A percentile compares a stretch with the other conserved stretches of the same genome.
These are phyloP conservation scores for Ogataea nitratoaversa DNA, from an alignment of 805 yeast genomes.

Conservation along the genomic window DNA sequence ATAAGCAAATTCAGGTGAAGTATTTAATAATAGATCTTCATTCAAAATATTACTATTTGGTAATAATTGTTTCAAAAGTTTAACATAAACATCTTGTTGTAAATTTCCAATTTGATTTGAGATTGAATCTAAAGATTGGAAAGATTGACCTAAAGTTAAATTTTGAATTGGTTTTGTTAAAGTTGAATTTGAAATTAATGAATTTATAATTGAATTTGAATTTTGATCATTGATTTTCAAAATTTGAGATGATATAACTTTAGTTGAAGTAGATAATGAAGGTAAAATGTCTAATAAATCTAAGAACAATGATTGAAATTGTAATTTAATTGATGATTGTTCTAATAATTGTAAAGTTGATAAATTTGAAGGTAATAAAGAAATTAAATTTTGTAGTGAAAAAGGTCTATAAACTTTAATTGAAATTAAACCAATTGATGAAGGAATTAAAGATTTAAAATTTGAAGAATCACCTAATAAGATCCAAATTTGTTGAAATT, in stretches of 20 bases:
- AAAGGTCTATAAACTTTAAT: constrained; percentile 75
- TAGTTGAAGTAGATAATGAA: constrained; percentile 39
- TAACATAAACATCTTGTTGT: constrained; percentile 58
- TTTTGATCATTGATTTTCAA: constrained; percentile 38
- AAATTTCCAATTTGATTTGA: constrained; percentile 5
- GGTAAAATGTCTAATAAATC: constrained; percentile 65
- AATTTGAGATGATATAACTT: constrained; percentile 55
- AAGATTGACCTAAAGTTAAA: constrained; percentile 51
- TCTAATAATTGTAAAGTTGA: constrained; percentile 58
- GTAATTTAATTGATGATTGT: constrained; percentile 46
- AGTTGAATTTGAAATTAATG: constrained; percentile 49
- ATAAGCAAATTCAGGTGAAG: constrained; percentile 81
- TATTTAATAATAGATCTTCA: constrained; percentile 55
- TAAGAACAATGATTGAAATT: constrained; percentile 47
- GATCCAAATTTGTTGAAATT: constrained; percentile 42
- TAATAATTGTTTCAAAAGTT: constrained; percentile 62
- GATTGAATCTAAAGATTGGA: constrained; percentile 23
- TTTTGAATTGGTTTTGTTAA: constrained; percentile 57
- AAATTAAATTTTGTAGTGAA: constrained; percentile 45
- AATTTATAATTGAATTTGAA: constrained; percentile 39
- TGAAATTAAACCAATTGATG: constrained; percentile 43
- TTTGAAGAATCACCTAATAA: constrained; percentile 53
- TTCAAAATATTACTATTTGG: constrained; percentile 47
- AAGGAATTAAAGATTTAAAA: constrained; percentile 10
- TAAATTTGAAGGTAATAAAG: constrained; percentile 47